Evolutionary conservation across 164 flowering plant species (phyloP), one percentile per base, ranked within the genome.

Genomic region (Nelumbo lutea): DNA sequence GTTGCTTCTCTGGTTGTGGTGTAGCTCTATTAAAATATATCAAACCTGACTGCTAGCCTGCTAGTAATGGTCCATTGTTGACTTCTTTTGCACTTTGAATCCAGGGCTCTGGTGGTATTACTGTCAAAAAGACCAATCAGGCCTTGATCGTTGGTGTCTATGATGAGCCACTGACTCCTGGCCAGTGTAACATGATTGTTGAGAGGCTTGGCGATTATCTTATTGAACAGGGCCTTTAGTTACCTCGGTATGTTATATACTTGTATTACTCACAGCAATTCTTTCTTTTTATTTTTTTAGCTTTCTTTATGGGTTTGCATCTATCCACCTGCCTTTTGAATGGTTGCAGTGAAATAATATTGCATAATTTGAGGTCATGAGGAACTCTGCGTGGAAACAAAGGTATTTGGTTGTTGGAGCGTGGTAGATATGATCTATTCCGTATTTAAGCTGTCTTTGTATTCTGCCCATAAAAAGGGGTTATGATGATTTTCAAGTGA

Each of bases 121-220:
- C 79, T 42, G 53, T 83, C 42, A 83, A 85, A 72, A 85, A 85
- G 69, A 85, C 84, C 9, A 68, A 11, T 45, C 78, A 70, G 74
- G 85, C 85, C 44, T 61, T 85, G 72, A 65, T 85, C 43, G 61
- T 83, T 44, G 88, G 88, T 42, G 70, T 82, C 5, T 85, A 85
- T 67, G 86, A 83, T 14, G 88, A 85, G 70, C 88, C 88, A 27
- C 15, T 85, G 51, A 77, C 85, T 74, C 79, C 83, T 39, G 86
- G 86, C 8, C 83, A 83, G 71, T 85, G 88, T 80, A 85, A 85
- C 79, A 77, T 85, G 76, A 70, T 85, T 68, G 85, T 82, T 5
- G 85, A 82, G 44, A 80, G 83, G 83, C 78, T 82, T 42, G 83
- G 83, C 46, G 88, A 85, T 67, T 83, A 83, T 67, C 69, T 71